These are phyloP conservation scores for Malassezia slooffiae DNA, from an alignment of 1,284 basidiomycete genomes.

Conservation along the genomic window DNA sequence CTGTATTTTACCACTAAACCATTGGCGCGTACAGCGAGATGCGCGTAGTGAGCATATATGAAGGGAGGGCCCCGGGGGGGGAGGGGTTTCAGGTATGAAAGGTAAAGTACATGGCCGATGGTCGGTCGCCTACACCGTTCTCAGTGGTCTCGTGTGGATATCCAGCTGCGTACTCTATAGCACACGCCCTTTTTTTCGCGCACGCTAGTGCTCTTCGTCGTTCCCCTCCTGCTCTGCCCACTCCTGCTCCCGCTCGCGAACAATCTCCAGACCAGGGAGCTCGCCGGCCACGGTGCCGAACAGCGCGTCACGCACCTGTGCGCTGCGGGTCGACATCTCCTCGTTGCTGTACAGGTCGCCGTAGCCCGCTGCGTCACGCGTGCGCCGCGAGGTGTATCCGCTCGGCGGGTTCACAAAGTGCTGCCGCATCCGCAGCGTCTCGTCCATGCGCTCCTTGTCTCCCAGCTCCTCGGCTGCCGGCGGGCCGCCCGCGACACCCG, in stretches of 20 bases:
- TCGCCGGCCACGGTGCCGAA: conserved; percentile 42
- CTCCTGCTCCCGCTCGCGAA: conserved; percentile 26
- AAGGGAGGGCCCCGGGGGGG: no score
- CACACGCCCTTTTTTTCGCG: no score
- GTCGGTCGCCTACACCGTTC: no score
- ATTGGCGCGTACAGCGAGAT: conserved; percentile 11
- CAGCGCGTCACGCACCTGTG: conserved; percentile 41
- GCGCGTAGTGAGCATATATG: no score
- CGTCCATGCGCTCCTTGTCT: no score
- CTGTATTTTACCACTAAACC: conserved; percentile 23
- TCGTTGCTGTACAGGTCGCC: conserved; percentile 14
- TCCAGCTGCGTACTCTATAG: no score
- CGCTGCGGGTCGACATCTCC: conserved; percentile 19
- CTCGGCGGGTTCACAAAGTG: conserved; percentile 15
- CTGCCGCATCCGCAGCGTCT: conserved; percentile 1
- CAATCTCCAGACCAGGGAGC: conserved; percentile 38
- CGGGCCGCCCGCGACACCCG: background rate
- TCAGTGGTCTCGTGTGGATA: no score
- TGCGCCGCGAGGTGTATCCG: conserved; percentile 8
- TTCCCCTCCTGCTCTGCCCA: no score
- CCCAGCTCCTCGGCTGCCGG: background rate
- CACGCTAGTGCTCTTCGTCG: conserved; percentile 1
- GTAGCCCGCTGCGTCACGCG: conserved; percentile 13
- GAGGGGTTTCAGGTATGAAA: no score
- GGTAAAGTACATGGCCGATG: no score